A percentile compares a stretch with the other conserved stretches of the same genome.
Evolutionary conservation across 1,284 basidiomycete genomes (phyloP).

Genomic region (Stygiomarasmius scandens): DNA sequence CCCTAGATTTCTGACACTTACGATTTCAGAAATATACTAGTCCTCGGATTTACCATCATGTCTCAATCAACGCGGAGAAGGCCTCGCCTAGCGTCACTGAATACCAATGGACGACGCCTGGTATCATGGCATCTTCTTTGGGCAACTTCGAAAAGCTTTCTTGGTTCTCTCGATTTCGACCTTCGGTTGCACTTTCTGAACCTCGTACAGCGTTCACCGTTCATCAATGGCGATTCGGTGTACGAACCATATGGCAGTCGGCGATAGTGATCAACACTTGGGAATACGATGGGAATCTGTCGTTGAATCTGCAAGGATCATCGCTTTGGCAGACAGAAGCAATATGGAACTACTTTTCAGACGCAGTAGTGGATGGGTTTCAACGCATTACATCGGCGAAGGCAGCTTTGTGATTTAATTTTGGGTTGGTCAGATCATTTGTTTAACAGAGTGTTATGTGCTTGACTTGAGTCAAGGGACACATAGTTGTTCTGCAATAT

Average conservation of each 20-base stretch:
- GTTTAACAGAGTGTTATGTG: too few species aligned
- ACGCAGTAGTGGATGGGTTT: neutral
- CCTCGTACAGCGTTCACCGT: neutral
- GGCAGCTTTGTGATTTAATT: neutral
- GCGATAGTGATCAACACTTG: neutral
- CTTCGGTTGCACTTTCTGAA: neutral
- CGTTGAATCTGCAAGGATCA: neutral
- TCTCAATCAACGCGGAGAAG: neutral
- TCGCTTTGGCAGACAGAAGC: neutral
- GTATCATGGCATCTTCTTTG: neutral
- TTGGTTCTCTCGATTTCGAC: neutral
- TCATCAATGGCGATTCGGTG: neutral
- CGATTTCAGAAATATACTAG: neutral
- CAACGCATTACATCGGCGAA: neutral
- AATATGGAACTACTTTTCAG: neutral
- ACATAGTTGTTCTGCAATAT: too few species aligned
- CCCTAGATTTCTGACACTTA: too few species aligned
- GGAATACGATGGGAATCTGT: neutral
- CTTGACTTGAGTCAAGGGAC: too few species aligned
- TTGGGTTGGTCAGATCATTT: too few species aligned
- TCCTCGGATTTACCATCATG: neutral
- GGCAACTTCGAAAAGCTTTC: neutral
- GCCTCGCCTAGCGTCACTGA: neutral
- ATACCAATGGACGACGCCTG: neutral
- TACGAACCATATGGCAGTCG: neutral